These are phyloP conservation scores for Solanum ossicruentum DNA, from an alignment of 257 asterid genomes.

Conservation along the genomic window DNA sequence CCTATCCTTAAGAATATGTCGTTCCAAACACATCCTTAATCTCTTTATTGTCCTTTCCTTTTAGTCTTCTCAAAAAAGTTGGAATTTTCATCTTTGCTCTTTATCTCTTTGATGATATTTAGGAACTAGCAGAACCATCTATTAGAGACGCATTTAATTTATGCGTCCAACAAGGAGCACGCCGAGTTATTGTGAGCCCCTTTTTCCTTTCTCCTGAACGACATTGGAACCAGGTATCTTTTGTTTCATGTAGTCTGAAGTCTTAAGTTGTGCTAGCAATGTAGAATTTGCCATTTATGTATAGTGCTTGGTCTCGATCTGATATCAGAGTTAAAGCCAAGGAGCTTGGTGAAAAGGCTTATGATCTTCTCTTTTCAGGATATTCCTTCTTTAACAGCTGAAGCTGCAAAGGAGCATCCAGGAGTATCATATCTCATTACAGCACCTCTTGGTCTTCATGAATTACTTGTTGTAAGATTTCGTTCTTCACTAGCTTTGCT, in stretches of 20 bases:
- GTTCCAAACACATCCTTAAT: background rate
- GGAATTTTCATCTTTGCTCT: background rate
- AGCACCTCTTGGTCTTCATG: slow-evolving; percentile 85
- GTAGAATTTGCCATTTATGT: background rate
- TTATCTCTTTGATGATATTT: background rate
- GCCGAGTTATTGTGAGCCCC: slow-evolving; percentile 79
- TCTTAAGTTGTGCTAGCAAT: background rate
- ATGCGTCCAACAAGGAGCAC: slow-evolving; percentile 83
- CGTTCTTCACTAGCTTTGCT: background rate
- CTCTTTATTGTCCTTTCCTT: background rate
- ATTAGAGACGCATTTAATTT: slow-evolving; percentile 67
- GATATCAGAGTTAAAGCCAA: background rate
- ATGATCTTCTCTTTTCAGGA: slow-evolving; percentile 35
- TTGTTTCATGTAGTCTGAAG: background rate
- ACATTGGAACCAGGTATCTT: slow-evolving; percentile 78
- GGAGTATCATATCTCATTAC: slow-evolving; percentile 68
- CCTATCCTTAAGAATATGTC: background rate
- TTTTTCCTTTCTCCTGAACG: slow-evolving; percentile 95
- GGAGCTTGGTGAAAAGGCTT: background rate
- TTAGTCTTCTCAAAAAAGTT: background rate
- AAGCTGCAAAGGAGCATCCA: slow-evolving; percentile 91
- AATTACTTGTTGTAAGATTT: slow-evolving; percentile 53
- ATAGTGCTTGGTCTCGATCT: background rate
- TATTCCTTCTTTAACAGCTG: slow-evolving; percentile 81
- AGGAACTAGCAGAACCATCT: slow-evolving; percentile 97